Conservation (phyloP, 179 eudicot species). For the Silene noctiflora region DNA sequence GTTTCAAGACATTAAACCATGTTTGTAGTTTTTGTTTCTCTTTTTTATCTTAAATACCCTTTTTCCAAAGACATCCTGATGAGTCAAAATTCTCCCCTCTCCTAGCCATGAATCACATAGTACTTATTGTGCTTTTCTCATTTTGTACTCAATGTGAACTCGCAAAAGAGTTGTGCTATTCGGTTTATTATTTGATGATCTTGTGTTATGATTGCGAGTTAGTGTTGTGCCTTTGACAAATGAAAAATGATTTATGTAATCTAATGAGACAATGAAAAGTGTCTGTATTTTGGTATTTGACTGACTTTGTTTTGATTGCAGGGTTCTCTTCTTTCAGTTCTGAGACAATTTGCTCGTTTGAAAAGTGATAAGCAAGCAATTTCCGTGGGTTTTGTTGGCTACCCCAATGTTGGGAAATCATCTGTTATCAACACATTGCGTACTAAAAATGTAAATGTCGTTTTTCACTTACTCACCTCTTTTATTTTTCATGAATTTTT, state of each 20-base stretch:
- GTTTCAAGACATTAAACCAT: background rate
- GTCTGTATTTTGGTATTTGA: background rate
- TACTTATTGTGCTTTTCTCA: background rate
- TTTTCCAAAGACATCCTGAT: background rate
- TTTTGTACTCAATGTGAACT: background rate
- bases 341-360: slow-evolving; percentile 88
- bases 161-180: background rate
- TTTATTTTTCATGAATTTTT: background rate
- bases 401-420: slow-evolving; percentile 98
- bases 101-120: background rate
- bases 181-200: background rate
- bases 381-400: slow-evolving; percentile 96
- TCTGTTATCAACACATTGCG: slow-evolving; percentile 95
- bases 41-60: background rate
- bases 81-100: background rate
- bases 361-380: slow-evolving; percentile 95
- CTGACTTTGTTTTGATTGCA: slow-evolving; percentile 23
- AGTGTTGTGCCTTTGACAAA: background rate
- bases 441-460: slow-evolving; percentile 70
- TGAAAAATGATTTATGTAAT: background rate
- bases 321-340: slow-evolving; percentile 91
- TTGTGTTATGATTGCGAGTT: background rate
- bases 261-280: background rate
- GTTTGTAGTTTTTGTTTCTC: no score
- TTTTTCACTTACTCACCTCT: background rate